phyloP scores from a whole-genome alignment of 1,139 yeast genomes.

The Citeromyces hawaiiensis region DNA sequence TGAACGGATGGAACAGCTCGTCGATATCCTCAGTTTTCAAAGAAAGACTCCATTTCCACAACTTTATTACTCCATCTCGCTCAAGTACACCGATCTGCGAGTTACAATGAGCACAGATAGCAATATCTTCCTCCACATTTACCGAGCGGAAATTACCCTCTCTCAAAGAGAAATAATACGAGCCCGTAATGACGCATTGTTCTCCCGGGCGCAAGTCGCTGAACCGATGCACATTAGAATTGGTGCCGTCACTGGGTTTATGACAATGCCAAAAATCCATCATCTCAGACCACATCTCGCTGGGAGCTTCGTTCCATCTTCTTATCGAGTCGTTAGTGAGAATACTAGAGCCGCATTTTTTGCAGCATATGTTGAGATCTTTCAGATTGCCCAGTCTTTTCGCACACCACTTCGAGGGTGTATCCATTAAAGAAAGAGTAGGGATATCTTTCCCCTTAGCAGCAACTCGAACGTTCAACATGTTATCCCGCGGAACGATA shows the following conservation, averaged over 20 bases:
- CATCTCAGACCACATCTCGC: slow-evolving; percentile 88
- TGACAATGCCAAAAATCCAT: slow-evolving; percentile 99
- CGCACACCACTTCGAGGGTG: slow-evolving; percentile 2
- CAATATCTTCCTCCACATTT: slow-evolving; percentile 2
- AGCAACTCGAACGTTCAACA: not conserved
- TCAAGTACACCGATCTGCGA: slow-evolving; percentile 21
- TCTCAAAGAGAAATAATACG: slow-evolving; percentile 37
- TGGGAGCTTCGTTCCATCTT: slow-evolving; percentile 59
- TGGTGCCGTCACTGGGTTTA: slow-evolving; percentile 43
- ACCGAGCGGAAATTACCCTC: slow-evolving; percentile 10
- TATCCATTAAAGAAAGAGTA: not conserved
- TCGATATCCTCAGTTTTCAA: slow-evolving; percentile 14
- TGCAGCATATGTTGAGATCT: not conserved
- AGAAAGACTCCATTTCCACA: slow-evolving; percentile 50
- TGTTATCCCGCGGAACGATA: not conserved
- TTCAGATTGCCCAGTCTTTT: not conserved
- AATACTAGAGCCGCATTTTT: not conserved
- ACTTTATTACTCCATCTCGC: slow-evolving; percentile 17
- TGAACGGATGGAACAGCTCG: slow-evolving; percentile 10
- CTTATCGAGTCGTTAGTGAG: slow-evolving; percentile 9
- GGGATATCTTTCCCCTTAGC: not conserved
- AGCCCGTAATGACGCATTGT: slow-evolving; percentile 38
- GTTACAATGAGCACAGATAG: slow-evolving; percentile 21
- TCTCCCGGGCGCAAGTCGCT: slow-evolving; percentile 29
- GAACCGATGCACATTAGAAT: slow-evolving; percentile 12